Conservation (phyloP, 441 rosid genomes). For the Brassica balearica region DNA sequence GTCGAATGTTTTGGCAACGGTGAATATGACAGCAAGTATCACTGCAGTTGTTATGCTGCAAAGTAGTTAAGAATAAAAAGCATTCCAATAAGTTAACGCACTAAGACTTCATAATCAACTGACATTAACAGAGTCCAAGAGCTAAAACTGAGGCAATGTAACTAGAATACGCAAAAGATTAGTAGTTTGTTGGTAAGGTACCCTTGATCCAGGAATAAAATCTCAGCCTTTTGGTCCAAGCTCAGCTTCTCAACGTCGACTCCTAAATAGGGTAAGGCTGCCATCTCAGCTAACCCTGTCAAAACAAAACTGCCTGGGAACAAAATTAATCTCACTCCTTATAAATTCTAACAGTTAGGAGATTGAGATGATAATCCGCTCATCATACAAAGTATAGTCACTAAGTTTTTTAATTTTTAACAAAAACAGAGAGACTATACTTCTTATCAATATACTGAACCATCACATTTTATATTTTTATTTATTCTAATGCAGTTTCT, state of each 20-base stretch:
- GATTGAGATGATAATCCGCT: not conserved
- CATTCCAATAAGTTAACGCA: too few relatives aligned
- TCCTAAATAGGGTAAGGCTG: constrained; percentile 69
- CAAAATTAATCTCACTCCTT: constrained; percentile 47
- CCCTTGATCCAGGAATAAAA: constrained; percentile 87
- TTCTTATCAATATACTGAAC: constrained; percentile 8
- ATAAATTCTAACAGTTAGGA: not conserved
- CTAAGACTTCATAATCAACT: too few relatives aligned
- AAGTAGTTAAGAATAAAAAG: constrained; percentile 19
- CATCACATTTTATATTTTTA: not conserved
- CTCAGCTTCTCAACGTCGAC: constrained; percentile 66
- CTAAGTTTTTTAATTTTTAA: not conserved
- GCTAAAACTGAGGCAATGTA: not conserved
- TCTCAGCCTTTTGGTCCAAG: constrained; percentile 84
- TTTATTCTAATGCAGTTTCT: not conserved
- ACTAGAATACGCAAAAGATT: not conserved
- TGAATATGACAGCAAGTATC: constrained; percentile 71
- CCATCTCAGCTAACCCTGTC: constrained; percentile 85
- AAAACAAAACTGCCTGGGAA: constrained; percentile 96
- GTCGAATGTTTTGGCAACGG: constrained; percentile 64
- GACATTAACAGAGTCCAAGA: not conserved
- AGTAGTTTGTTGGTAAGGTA: constrained; percentile 34
- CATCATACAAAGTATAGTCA: not conserved
- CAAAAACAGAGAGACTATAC: constrained; percentile 7
- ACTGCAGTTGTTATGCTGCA: constrained; percentile 82